Percentiles rank a stretch among this genome's conserved stretches.
These are phyloP conservation scores for Plasmodium gallinaceum DNA, from an alignment of 169 alveolate species.

Conservation along the genomic window DNA sequence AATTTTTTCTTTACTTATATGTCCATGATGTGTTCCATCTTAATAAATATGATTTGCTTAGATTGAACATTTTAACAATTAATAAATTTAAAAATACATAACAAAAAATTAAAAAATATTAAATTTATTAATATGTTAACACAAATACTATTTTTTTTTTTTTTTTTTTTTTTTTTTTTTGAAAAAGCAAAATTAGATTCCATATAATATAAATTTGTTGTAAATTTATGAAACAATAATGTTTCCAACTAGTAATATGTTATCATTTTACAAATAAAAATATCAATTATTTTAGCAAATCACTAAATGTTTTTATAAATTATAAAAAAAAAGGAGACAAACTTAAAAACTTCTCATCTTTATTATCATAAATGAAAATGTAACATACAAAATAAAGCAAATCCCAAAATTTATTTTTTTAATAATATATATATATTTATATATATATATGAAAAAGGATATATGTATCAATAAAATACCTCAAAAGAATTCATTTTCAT, in stretches of 20 bases:
- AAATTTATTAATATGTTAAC: not conserved
- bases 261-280: constrained; percentile 5
- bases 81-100: constrained; percentile 12
- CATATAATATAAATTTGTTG: not conserved
- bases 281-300: constrained; percentile 16
- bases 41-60: constrained; percentile 32
- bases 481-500: too few relatives aligned
- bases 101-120: not conserved
- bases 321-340: constrained; percentile 4
- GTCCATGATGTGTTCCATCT: constrained; percentile 78
- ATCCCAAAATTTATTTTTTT: constrained; percentile 18
- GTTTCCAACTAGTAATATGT: constrained; percentile 9
- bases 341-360: constrained; percentile 40
- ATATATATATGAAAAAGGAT: not conserved
- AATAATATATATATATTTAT: not conserved
- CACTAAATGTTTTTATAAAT: constrained; percentile 22
- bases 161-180: not conserved
- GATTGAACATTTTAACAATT: constrained; percentile 32
- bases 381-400: not conserved
- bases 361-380: constrained; percentile 15
- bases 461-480: not conserved
- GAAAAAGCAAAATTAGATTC: not conserved
- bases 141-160: constrained; percentile 1
- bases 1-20: constrained; percentile 64
- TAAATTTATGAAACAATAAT: not conserved